Percentiles rank a stretch among this genome's conserved stretches.
These are phyloP conservation scores for Rosa lucieae DNA, from an alignment of 306 rosid species.

Conservation along the genomic window DNA sequence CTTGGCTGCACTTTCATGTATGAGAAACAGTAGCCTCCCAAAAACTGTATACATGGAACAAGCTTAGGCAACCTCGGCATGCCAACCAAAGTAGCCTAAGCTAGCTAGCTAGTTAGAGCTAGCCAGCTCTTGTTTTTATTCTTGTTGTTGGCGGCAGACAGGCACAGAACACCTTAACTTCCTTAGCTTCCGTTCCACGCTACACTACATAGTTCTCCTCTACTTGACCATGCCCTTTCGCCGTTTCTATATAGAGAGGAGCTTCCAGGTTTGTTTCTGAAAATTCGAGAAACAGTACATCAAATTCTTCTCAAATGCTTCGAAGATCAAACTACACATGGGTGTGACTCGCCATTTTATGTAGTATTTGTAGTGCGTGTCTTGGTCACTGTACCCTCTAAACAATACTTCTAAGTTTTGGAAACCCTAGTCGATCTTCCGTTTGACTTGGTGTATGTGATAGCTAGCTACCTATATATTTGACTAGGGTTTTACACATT, in stretches of 20 bases:
- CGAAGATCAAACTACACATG: slow-evolving; percentile 25
- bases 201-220: neutral
- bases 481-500: slow-evolving; percentile 11
- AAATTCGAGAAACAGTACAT: neutral
- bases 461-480: neutral
- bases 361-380: slow-evolving; percentile 1
- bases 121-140: neutral
- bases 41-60: slow-evolving; percentile 8
- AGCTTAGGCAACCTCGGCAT: slow-evolving; percentile 14
- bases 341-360: slow-evolving; percentile 8
- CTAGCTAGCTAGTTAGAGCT: neutral
- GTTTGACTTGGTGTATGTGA: slow-evolving; percentile 7
- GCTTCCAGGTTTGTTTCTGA: neutral
- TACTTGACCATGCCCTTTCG: slow-evolving; percentile 4
- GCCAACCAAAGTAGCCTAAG: neutral
- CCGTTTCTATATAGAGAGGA: neutral
- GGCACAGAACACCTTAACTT: slow-evolving; percentile 15
- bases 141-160: slow-evolving; percentile 24
- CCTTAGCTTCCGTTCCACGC: slow-evolving; percentile 25
- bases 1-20: neutral
- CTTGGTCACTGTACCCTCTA: neutral
- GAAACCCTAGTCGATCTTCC: slow-evolving; percentile 1
- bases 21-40: slow-evolving; percentile 1
- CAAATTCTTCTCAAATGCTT: slow-evolving; percentile 12
- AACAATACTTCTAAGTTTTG: neutral